Conservation (phyloP, 305 asterid genomes). For the Rubia tinctorum region DNA sequence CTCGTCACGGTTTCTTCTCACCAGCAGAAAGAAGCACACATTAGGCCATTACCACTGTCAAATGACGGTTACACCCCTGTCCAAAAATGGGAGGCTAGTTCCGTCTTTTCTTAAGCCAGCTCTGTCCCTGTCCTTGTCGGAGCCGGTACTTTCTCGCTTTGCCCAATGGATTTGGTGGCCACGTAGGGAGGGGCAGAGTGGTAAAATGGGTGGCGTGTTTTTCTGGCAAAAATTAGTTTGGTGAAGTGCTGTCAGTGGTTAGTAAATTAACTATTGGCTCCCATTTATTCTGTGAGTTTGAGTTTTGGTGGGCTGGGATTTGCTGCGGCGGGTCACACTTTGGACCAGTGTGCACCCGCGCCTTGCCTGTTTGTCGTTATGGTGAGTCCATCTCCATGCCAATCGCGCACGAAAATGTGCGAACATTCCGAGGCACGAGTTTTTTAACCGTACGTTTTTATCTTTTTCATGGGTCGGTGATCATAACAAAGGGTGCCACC, state of each 20-base stretch:
- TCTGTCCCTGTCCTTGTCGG: conserved; percentile 28
- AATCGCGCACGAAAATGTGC: conserved; percentile 36
- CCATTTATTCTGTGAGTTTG: background rate
- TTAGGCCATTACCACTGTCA: conserved; percentile 16
- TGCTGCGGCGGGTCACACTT: conserved; percentile 26
- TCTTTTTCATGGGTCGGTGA: conserved; percentile 1
- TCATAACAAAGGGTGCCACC: conserved; percentile 7
- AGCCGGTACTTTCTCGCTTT: conserved; percentile 20
- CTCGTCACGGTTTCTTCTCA: conserved; percentile 48
- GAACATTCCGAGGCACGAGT: conserved; percentile 27
- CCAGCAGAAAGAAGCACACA: conserved; percentile 26
- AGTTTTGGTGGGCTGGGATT: conserved; percentile 18
- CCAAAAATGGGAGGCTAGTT: conserved; percentile 16
- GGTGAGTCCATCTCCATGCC: conserved; percentile 34
- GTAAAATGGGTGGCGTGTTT: conserved; percentile 49
- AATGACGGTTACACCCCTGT: conserved; percentile 29
- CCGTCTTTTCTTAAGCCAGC: conserved; percentile 17
- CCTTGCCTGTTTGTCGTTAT: conserved; percentile 43
- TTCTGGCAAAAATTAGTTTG: conserved; percentile 58
- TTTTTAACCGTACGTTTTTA: conserved; percentile 26
- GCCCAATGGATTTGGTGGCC: conserved; percentile 24
- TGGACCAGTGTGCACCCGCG: conserved; percentile 21
- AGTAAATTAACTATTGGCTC: conserved; percentile 6
- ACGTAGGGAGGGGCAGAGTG: conserved; percentile 18
- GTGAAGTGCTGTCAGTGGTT: conserved; percentile 51